Conservation (phyloP, 371 early-diverging fungal species). For the Actinomortierella wolfii region DNA sequence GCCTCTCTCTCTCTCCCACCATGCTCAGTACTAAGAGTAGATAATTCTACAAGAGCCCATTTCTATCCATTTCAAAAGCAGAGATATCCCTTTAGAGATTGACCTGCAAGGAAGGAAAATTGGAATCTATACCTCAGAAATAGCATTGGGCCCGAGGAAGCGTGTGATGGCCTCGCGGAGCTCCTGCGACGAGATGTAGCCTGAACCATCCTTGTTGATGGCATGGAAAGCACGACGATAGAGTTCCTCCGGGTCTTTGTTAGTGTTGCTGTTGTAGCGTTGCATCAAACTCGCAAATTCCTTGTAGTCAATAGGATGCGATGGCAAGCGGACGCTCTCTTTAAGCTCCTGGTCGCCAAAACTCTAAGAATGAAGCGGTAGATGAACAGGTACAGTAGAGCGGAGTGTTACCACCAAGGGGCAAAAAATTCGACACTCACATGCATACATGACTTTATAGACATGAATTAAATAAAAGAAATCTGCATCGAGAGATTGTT, state of each 20-base stretch:
- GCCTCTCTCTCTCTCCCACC: too few species aligned
- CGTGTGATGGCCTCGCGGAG: slow-evolving; percentile 18
- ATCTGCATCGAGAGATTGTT: slow-evolving; percentile 42
- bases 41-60: too few species aligned
- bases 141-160: slow-evolving; percentile 23
- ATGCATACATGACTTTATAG: background rate
- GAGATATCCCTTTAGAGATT: too few species aligned
- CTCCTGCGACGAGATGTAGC: slow-evolving; percentile 25
- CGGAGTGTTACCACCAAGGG: background rate
- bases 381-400: background rate
- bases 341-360: slow-evolving; percentile 34
- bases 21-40: too few species aligned
- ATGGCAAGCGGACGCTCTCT: slow-evolving; percentile 19
- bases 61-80: too few species aligned
- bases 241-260: slow-evolving; percentile 37
- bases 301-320: slow-evolving; percentile 26
- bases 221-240: slow-evolving; percentile 32
- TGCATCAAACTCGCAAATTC: slow-evolving; percentile 34
- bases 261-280: slow-evolving; percentile 17
- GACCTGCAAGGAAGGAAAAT: too few species aligned
- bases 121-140: slow-evolving; percentile 27
- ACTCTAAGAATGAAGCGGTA: slow-evolving; percentile 7
- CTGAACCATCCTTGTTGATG: slow-evolving; percentile 36
- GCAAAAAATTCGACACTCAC: background rate
- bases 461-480: background rate